phyloP scores from a whole-genome alignment of 148 eudicot genomes.

The Vaccinium corymbosum region DNA sequence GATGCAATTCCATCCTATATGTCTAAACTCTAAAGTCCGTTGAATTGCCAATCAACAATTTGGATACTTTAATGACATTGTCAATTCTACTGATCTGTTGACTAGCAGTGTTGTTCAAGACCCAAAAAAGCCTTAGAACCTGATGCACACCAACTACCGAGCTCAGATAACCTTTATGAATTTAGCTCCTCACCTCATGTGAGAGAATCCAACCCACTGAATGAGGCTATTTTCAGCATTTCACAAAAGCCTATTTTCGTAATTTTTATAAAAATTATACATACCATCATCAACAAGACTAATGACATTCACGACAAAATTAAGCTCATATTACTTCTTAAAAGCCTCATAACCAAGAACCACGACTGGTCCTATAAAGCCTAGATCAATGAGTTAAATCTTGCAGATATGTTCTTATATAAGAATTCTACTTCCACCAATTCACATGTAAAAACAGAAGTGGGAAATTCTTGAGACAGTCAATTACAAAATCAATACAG shows the following conservation, averaged over 20 bases:
- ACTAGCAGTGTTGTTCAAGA: not conserved
- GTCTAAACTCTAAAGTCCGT: not conserved
- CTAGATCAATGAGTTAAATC: not conserved
- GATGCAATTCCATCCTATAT: not conserved
- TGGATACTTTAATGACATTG: no score
- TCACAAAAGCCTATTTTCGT: not conserved
- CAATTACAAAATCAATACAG: no score
- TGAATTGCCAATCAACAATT: not conserved
- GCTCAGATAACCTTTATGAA: not conserved
- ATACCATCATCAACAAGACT: not conserved
- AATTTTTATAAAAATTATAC: not conserved
- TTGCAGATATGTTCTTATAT: not conserved
- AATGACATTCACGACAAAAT: not conserved
- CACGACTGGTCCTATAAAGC: not conserved
- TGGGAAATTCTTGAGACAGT: no score
- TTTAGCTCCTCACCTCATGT: not conserved
- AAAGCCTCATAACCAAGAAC: not conserved
- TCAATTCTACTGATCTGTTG: not conserved
- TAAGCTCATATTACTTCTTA: not conserved
- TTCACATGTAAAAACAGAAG: not conserved
- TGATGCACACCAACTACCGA: not conserved
- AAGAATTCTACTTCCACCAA: not conserved
- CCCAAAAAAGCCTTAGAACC: not conserved
- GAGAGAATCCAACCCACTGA: not conserved
- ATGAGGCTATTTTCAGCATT: not conserved